These are phyloP conservation scores for Serpula lacrymans DNA, from an alignment of 768 basidiomycete genomes.

Conservation along the genomic window DNA sequence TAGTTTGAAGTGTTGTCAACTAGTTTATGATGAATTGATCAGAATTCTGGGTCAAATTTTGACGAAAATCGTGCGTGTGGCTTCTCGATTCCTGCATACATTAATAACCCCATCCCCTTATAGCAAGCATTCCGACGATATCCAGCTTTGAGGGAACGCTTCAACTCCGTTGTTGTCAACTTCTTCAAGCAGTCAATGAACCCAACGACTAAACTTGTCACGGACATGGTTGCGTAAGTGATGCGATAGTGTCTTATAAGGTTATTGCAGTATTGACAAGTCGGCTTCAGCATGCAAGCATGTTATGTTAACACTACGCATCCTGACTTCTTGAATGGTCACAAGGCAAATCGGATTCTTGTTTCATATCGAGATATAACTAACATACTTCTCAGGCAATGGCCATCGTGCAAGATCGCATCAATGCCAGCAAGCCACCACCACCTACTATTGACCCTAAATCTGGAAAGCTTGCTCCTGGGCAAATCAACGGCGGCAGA, in stretches of 20 bases:
- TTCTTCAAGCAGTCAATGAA: conserved; percentile 95
- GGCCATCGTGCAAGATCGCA: conserved; percentile 76
- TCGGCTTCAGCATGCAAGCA: conserved; percentile 79
- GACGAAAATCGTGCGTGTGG: conserved; percentile 73
- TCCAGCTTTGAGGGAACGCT: conserved; percentile 93
- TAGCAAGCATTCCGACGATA: conserved; percentile 96
- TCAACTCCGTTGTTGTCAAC: conserved; percentile 93
- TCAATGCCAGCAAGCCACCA: conserved; percentile 79
- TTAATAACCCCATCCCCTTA: conserved; percentile 7
- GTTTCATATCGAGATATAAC: not conserved
- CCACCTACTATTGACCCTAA: conserved; percentile 60
- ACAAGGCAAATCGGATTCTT: conserved; percentile 52
- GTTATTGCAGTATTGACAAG: too few relatives aligned
- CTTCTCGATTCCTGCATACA: not conserved
- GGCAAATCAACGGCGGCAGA: conserved; percentile 84
- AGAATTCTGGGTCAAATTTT: conserved; percentile 91
- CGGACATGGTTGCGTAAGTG: conserved; percentile 86
- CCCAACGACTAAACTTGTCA: conserved; percentile 92
- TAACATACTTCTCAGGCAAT: conserved; percentile 60
- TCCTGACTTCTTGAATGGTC: conserved; percentile 96
- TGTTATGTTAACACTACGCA: conserved; percentile 99
- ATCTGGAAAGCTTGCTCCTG: conserved; percentile 54
- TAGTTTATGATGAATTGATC: conserved; percentile 97
- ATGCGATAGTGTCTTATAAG: not conserved
- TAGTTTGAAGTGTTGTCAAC: conserved; percentile 85